Evolutionary conservation across 2,329 filamentous ascomycete genomes (phyloP).

Genomic region (Triangularia setosa): DNA sequence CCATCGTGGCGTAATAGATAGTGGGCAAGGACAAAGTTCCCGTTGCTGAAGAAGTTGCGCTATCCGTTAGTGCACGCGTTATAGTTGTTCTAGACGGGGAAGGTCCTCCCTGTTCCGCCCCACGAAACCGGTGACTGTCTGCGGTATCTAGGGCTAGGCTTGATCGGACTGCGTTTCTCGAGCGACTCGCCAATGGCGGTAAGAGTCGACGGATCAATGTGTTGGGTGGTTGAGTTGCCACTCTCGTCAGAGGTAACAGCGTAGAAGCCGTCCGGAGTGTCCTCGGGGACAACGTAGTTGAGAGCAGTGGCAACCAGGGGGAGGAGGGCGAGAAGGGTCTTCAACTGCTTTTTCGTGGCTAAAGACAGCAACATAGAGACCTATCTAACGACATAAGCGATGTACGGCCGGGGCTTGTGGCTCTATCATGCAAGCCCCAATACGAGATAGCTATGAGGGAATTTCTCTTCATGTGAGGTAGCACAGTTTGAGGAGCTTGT

Average conservation of each 20-base stretch:
- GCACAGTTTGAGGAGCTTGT: no score
- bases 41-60: neutral
- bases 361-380: no score
- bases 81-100: neutral
- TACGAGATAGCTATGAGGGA: no score
- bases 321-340: neutral
- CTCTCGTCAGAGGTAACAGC: neutral
- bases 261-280: neutral
- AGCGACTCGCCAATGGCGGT: neutral
- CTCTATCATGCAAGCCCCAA: no score
- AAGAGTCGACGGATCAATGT: neutral
- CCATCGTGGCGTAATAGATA: no score
- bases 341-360: neutral
- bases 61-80: neutral
- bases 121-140: neutral
- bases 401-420: no score
- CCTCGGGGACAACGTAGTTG: neutral
- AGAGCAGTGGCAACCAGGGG: neutral
- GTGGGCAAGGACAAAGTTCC: neutral
- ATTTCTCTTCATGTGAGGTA: no score
- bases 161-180: neutral
- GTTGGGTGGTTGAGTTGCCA: neutral
- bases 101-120: neutral
- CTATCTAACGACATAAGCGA: no score
- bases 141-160: neutral